Percentiles rank a stretch among this genome's conserved stretches.
Evolutionary conservation across 2,329 filamentous ascomycete species (phyloP).

Genomic region (Clarireedia monteithiana): DNA sequence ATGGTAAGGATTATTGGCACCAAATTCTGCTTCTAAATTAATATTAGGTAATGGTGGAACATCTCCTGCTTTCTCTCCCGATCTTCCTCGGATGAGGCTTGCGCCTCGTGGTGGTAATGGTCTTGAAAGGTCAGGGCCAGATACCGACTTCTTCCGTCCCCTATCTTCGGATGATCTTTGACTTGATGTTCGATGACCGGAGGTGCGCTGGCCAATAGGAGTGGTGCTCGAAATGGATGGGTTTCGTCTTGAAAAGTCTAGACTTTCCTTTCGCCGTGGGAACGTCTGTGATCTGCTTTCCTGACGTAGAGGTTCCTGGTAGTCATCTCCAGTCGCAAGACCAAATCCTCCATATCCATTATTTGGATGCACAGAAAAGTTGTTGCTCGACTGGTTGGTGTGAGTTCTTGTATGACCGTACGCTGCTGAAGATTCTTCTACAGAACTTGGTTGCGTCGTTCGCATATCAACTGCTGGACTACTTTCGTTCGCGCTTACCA

Average conservation of each 20-base stretch:
- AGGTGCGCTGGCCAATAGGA: not conserved
- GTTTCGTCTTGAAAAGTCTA: slow-evolving; percentile 6
- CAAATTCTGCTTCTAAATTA: slow-evolving; percentile 53
- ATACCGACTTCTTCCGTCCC: slow-evolving; percentile 19
- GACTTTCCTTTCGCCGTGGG: slow-evolving; percentile 19
- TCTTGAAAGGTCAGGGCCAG: slow-evolving; percentile 24
- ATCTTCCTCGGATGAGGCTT: slow-evolving; percentile 23
- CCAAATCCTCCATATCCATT: slow-evolving; percentile 54
- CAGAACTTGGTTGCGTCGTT: slow-evolving; percentile 8
- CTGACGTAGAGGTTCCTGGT: slow-evolving; percentile 31
- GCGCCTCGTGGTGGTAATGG: slow-evolving; percentile 25
- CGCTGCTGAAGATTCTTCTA: slow-evolving; percentile 17
- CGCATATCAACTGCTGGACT: slow-evolving; percentile 8
- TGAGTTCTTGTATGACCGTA: slow-evolving; percentile 20
- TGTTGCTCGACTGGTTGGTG: slow-evolving; percentile 18
- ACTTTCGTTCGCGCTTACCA: slow-evolving; percentile 15
- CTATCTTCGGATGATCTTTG: not conserved
- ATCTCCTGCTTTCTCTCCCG: slow-evolving; percentile 16
- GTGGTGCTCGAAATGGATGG: not conserved
- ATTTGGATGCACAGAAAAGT: slow-evolving; percentile 30
- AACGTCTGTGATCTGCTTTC: slow-evolving; percentile 29
- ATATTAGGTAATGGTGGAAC: slow-evolving; percentile 29
- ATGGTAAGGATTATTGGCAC: slow-evolving; percentile 56
- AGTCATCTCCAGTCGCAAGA: slow-evolving; percentile 35
- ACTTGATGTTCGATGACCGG: not conserved